These are phyloP conservation scores for Kingdonia uniflora DNA, from an alignment of 164 flowering plant genomes.

Conservation along the genomic window DNA sequence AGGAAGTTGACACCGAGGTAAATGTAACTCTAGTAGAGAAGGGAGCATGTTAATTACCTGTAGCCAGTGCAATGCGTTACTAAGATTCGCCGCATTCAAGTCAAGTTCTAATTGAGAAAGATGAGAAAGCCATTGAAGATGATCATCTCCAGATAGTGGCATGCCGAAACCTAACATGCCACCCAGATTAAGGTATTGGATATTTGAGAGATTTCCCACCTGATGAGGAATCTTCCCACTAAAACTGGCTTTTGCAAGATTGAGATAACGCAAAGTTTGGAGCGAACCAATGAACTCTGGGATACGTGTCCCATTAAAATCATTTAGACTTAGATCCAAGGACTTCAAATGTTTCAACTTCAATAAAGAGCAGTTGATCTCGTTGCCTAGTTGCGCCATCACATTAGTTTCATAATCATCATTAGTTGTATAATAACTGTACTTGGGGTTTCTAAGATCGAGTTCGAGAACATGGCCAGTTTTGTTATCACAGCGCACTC, in stretches of 20 bases:
- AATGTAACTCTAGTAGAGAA: conserved; percentile 2
- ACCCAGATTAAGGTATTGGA: neutral
- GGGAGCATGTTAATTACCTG: conserved; percentile 6
- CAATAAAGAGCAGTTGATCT: conserved; percentile 3
- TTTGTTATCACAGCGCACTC: too few relatives aligned
- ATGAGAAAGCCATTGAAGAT: conserved; percentile 8
- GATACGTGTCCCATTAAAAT: neutral
- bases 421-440: too few relatives aligned
- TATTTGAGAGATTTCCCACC: conserved; percentile 12
- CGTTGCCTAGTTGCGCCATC: neutral
- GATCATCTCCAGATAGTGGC: neutral
- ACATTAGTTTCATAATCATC: neutral
- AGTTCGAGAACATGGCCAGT: too few relatives aligned
- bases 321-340: conserved; percentile 11
- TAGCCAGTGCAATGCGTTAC: conserved; percentile 4
- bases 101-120: conserved; percentile 6
- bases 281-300: conserved; percentile 13
- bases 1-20: neutral
- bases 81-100: conserved; percentile 2
- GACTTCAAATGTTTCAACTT: conserved; percentile 8
- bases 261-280: conserved; percentile 3
- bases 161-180: too few relatives aligned
- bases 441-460: conserved; percentile 1
- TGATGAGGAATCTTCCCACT: conserved; percentile 6
- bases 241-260: conserved; percentile 4